A percentile compares a stretch with the other conserved stretches of the same genome.
Evolutionary conservation across 73 alveolate genomes (phyloP).

Genomic region (Halteria grandinella): DNA sequence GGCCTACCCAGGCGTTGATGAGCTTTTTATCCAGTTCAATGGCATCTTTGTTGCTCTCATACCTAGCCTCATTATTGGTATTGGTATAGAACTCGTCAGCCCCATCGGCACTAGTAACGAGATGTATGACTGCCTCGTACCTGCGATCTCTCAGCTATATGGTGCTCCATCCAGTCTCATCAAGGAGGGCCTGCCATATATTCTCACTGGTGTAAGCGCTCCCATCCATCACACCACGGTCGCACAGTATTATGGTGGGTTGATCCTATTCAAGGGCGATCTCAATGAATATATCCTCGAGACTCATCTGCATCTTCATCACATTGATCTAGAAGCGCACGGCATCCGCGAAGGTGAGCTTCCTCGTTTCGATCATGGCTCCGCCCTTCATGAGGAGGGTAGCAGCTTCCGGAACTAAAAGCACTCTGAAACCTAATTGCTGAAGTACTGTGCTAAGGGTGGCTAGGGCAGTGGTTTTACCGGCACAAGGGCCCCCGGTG

Average conservation of each 20-base stretch:
- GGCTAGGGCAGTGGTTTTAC: slow-evolving; percentile 84
- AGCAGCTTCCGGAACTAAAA: slow-evolving; percentile 89
- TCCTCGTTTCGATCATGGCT: slow-evolving; percentile 72
- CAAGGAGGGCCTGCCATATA: slow-evolving; percentile 80
- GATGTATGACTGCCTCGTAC: slow-evolving; percentile 79
- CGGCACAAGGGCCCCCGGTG: slow-evolving; percentile 94
- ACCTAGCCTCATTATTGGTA: slow-evolving; percentile 72
- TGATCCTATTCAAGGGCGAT: slow-evolving; percentile 62
- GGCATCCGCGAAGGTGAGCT: slow-evolving; percentile 68
- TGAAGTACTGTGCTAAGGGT: slow-evolving; percentile 59
- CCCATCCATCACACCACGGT: slow-evolving; percentile 91
- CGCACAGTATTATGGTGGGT: slow-evolving; percentile 77
- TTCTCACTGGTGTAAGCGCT: slow-evolving; percentile 72
- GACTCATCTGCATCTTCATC: slow-evolving; percentile 76
- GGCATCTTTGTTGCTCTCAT: slow-evolving; percentile 75
- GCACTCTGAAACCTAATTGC: slow-evolving; percentile 79
- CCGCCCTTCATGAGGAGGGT: slow-evolving; percentile 84
- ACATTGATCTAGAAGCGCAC: slow-evolving; percentile 75
- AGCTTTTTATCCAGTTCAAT: slow-evolving; percentile 65
- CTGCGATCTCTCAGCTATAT: slow-evolving; percentile 80
- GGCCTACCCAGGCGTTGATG: slow-evolving; percentile 82
- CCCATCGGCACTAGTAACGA: slow-evolving; percentile 84
- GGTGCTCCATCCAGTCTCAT: slow-evolving; percentile 74
- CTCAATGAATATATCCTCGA: slow-evolving; percentile 79
- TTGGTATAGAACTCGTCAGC: slow-evolving; percentile 79